Evolutionary conservation across 2,329 filamentous ascomycete genomes (phyloP), one percentile per base, ranked within the genome.

Genomic region (Fusarium vanettenii): DNA sequence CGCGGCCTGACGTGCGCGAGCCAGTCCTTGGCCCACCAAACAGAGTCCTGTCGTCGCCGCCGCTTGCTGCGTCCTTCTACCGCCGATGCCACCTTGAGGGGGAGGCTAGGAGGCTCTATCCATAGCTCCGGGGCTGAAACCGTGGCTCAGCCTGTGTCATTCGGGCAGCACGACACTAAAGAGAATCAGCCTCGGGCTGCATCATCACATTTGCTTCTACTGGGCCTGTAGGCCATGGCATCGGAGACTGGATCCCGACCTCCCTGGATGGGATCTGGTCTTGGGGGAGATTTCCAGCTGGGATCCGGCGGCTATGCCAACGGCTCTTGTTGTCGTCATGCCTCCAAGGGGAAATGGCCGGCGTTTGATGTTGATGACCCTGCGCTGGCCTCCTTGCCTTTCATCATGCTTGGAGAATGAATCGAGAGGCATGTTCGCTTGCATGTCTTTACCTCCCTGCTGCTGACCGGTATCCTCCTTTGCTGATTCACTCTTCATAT

Each of bases 41-140:
- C 56, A 71, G 48, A 67, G 68, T 75, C 72, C 68, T 74, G 62
- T 64, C 55, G 39, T 60, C 48, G 37, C 64, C 50, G 60, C 31
- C 57, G 63, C 56, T 67, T 67, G 41, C 52, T 37, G 18, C 64
- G 55, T 78, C 56, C 64, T 52, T 67, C 64, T 61, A 43, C 20
- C 43, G 41, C 56, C 31, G 69, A 78, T 68, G 69, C 66, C 67
- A 69, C 73, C 59, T 37, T 43, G 43, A 64, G 63, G 57, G 43
- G 22, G 43, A 50, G 45, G 45, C 45, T 50, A 22, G 22, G 43
- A 50, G 45, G 25, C 45, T 50, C 25, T 27, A 52, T 74, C 67
- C 76, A 71, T 76, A 69, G 74, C 69, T 60, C 71, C 65, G 68
- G 67, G 73, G 68, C 72, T 78, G 77, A 79, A 77, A 78, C 74